These are phyloP conservation scores for Vitis rotundifolia DNA, from an alignment of 164 flowering plant species.

Conservation along the genomic window DNA sequence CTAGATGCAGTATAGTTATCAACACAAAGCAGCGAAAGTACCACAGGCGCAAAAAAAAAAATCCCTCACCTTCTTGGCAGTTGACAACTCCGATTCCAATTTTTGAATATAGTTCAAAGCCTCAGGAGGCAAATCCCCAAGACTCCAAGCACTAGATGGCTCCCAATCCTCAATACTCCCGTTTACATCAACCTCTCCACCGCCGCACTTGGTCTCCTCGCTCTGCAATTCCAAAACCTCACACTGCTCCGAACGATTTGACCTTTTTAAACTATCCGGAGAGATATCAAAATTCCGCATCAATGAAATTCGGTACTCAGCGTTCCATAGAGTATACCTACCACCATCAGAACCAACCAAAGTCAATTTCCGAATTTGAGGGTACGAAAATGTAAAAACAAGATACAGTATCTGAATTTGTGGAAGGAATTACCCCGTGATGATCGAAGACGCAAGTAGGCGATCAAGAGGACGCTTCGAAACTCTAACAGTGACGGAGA, in stretches of 20 bases:
- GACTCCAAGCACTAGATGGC: slow-evolving; percentile 21
- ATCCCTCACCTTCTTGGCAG: slow-evolving; percentile 48
- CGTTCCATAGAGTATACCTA: slow-evolving; percentile 94
- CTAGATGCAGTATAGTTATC: not conserved
- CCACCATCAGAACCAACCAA: not conserved
- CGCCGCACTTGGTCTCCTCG: slow-evolving; percentile 25
- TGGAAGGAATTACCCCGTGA: slow-evolving; percentile 65
- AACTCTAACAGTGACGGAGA: slow-evolving; percentile 61
- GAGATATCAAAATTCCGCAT: slow-evolving; percentile 69
- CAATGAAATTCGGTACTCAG: slow-evolving; percentile 80
- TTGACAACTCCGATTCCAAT: slow-evolving; percentile 56
- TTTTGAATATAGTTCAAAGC: slow-evolving; percentile 60
- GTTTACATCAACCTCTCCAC: slow-evolving; percentile 10
- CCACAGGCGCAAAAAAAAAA: not conserved
- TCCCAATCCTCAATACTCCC: slow-evolving; percentile 29
- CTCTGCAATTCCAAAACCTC: slow-evolving; percentile 25
- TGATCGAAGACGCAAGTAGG: slow-evolving; percentile 70
- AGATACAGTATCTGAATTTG: not conserved
- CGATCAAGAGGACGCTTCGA: slow-evolving; percentile 60
- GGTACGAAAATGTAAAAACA: not conserved
- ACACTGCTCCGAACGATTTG: slow-evolving; percentile 4
- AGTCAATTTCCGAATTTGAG: not conserved
- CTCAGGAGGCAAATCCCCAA: slow-evolving; percentile 58
- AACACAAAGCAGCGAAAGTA: not conserved
- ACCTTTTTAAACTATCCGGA: slow-evolving; percentile 7